Conservation (phyloP, 108 stramenopile species). For the Fistulifera solaris region DNA sequence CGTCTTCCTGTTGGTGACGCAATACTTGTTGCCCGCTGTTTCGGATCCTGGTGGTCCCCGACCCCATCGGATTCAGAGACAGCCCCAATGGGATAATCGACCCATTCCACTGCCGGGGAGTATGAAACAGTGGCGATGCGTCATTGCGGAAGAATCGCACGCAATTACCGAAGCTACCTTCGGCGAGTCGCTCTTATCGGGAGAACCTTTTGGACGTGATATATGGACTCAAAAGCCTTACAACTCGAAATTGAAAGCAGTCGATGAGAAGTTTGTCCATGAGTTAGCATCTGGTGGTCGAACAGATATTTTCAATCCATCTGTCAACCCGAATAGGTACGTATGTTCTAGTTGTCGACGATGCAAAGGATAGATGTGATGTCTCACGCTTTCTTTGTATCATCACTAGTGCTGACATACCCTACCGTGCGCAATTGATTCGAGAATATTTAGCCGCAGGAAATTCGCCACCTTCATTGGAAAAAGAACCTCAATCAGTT, state of each 20-base stretch:
- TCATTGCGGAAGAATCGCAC: slow-evolving; percentile 67
- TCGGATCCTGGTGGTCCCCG: slow-evolving; percentile 72
- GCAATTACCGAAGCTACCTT: slow-evolving; percentile 31
- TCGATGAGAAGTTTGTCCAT: slow-evolving; percentile 25
- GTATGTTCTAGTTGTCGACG: not conserved
- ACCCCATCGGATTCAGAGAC: slow-evolving; percentile 50
- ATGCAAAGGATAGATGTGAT: too few relatives aligned
- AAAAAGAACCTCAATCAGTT: slow-evolving; percentile 27
- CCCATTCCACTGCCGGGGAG: slow-evolving; percentile 9
- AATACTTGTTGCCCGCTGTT: slow-evolving; percentile 42
- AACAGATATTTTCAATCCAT: slow-evolving; percentile 58
- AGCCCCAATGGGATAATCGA: slow-evolving; percentile 50
- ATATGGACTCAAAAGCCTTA: slow-evolving; percentile 38
- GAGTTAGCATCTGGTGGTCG: slow-evolving; percentile 58
- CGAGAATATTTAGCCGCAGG: slow-evolving; percentile 39
- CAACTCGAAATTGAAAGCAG: slow-evolving; percentile 7
- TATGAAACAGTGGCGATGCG: slow-evolving; percentile 44
- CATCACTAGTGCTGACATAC: slow-evolving; percentile 32
- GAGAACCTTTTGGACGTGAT: slow-evolving; percentile 73
- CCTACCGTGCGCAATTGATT: slow-evolving; percentile 76
- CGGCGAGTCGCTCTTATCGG: slow-evolving; percentile 32
- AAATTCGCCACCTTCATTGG: slow-evolving; percentile 16
- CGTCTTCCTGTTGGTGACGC: not conserved
- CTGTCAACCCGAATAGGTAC: slow-evolving; percentile 62
- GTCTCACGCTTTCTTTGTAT: not conserved